Evolutionary conservation across 306 rosid genomes (phyloP).

Genomic region (Boehmeria nivea): DNA sequence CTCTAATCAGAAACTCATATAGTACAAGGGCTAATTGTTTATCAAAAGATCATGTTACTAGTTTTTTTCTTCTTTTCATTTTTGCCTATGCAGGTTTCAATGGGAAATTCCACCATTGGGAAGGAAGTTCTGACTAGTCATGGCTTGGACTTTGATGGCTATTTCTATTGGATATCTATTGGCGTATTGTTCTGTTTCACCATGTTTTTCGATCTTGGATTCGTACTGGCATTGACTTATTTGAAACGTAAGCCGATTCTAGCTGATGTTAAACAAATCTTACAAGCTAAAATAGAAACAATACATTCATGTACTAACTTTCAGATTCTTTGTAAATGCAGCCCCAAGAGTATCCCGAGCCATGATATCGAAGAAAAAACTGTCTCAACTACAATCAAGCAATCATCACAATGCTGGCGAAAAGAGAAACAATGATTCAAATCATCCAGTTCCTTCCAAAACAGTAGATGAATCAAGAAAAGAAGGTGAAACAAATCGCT

Average conservation of each 20-base stretch:
- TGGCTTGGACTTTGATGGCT: constrained; percentile 33
- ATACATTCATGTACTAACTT: background rate
- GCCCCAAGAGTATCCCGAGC: constrained; percentile 40
- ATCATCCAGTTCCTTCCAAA: constrained; percentile 26
- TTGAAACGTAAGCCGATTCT: constrained; percentile 30
- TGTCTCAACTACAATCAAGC: constrained; percentile 25
- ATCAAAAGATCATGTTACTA: constrained; percentile 4
- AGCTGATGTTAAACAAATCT: constrained; percentile 12
- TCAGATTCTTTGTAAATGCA: constrained; percentile 4
- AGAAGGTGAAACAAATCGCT: constrained; percentile 1
- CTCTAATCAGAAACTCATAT: background rate
- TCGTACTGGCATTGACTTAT: constrained; percentile 33
- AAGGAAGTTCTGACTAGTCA: constrained; percentile 28
- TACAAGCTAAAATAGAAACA: background rate
- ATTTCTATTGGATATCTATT: constrained; percentile 43
- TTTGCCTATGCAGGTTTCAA: constrained; percentile 14
- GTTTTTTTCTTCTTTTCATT: background rate
- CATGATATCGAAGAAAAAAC: constrained; percentile 31
- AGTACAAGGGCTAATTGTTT: no score
- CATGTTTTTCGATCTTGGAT: constrained; percentile 37
- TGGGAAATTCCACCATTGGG: constrained; percentile 29
- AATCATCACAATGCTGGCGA: background rate
- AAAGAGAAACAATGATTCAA: constrained; percentile 18
- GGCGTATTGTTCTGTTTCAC: constrained; percentile 35
- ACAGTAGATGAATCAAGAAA: constrained; percentile 4